These are phyloP conservation scores for Cercospora beticola DNA, from an alignment of 2,329 filamentous ascomycete genomes.

Conservation along the genomic window DNA sequence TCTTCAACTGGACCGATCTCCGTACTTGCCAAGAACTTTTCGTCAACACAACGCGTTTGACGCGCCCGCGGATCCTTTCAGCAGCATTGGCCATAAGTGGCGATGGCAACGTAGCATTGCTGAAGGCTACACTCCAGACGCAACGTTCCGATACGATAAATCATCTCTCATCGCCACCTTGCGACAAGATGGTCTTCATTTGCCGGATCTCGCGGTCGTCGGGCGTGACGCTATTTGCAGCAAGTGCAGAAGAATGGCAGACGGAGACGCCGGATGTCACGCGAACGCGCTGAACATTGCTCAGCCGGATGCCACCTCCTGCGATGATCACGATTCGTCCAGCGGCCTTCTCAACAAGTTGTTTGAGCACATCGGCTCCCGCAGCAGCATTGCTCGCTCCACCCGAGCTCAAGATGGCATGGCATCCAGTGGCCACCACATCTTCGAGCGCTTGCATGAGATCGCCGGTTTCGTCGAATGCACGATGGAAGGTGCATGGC, in stretches of 20 bases:
- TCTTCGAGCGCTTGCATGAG: constrained; percentile 37
- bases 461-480: constrained; percentile 49
- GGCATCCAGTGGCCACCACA: constrained; percentile 49
- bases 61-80: not conserved
- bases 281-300: constrained; percentile 43
- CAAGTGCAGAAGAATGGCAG: constrained; percentile 30
- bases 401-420: constrained; percentile 52
- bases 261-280: constrained; percentile 15
- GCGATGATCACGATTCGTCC: constrained; percentile 48
- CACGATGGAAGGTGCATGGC: constrained; percentile 57
- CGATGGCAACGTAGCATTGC: constrained; percentile 3
- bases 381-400: constrained; percentile 38
- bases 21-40: not conserved
- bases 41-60: not conserved
- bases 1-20: not conserved
- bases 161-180: not conserved
- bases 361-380: constrained; percentile 39
- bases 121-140: not conserved
- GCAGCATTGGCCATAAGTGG: constrained; percentile 3
- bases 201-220: constrained; percentile 18
- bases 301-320: constrained; percentile 52
- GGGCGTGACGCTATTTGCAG: constrained; percentile 8
- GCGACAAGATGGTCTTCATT: constrained; percentile 16
- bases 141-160: not conserved
- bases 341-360: constrained; percentile 34